Base-by-base conservation (phyloP, 1,139 yeast genomes). In the Blastobotrys serpentis region DNA sequence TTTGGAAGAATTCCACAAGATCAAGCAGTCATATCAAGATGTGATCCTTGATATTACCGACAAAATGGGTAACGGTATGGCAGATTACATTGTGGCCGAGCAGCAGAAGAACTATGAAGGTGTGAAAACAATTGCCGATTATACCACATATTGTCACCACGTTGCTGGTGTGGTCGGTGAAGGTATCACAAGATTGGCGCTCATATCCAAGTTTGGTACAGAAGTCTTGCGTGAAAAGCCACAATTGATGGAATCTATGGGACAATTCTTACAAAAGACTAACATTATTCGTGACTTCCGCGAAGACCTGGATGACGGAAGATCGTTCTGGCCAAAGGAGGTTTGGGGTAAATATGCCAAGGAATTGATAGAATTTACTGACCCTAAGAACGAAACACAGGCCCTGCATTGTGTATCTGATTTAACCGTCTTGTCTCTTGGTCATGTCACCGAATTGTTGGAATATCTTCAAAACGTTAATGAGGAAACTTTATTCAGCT, bases 111-210 rank as follows among this genome's bases (percentile, higher is more conserved):
- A 88, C 66, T 67, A 79, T 59, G 80, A 81, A 53, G 98, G 98
- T 2, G 83, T 92, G 40, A 74, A 73, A 44, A 86, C 96, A 1
- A 68, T 86, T 42, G 74, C 78, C 54, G 98, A 89, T 63, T 94
- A 85, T 64, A 92, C 94, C 64, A 74, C 83, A 55, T 92, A 92
- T 73, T 92, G 99, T 68, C 94, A 90, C 69, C 88, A 90, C 63
- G 99, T 92, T 50, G 99, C 99, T 0, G 99, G 98, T 1, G 75
- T 94, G 48, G 98, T 92, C 39, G 99, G 99, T 47, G 96, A 89
- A 63, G 98, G 98, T 1, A 74, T 89, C 57, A 89, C 98, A 8
- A 78, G 84, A 54, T 73, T 94, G 69, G 81, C 89, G 10, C 56
- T 66, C n/a, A 49, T 60, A 8, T 64, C 72, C 25, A 50, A 53